phyloP scores from a whole-genome alignment of 768 basidiomycete species.

The Lentinula boryana region DNA sequence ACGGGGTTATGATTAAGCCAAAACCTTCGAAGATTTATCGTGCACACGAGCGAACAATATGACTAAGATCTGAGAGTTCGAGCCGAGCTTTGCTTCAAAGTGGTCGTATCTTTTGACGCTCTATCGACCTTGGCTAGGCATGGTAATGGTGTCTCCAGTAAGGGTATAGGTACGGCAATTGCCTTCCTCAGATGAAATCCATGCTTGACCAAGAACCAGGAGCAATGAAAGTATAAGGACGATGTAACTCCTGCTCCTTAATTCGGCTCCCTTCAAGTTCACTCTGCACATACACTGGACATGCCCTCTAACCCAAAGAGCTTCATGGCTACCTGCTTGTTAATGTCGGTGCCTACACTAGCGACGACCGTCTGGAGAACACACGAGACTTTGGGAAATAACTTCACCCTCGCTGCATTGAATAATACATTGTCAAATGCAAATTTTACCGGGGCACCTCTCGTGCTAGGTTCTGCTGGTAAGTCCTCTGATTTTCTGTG shows the following conservation, averaged over 20 bases:
- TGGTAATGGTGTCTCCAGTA: no score
- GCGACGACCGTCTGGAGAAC: not conserved
- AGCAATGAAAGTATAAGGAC: not conserved
- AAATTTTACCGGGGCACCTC: slow-evolving; percentile 38
- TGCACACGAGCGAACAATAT: no score
- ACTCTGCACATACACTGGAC: not conserved
- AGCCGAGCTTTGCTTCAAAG: no score
- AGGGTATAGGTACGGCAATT: no score
- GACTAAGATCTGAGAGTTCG: no score
- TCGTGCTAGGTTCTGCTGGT: slow-evolving; percentile 39
- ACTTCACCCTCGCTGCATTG: slow-evolving; percentile 41
- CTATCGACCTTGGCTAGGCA: no score
- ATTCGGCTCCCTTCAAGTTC: not conserved
- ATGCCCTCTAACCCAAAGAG: not conserved
- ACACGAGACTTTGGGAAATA: slow-evolving; percentile 8
- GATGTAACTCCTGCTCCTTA: not conserved
- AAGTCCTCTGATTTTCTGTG: not conserved
- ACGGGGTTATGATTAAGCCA: not conserved
- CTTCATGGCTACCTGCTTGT: not conserved
- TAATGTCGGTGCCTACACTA: not conserved
- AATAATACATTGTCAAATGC: slow-evolving; percentile 35
- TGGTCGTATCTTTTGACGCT: no score
- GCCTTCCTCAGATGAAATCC: no score
- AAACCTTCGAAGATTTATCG: not conserved
- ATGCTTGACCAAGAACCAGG: no score